Base-by-base conservation (phyloP, 768 basidiomycete genomes). In the Phaeolepiota aurea region DNA sequence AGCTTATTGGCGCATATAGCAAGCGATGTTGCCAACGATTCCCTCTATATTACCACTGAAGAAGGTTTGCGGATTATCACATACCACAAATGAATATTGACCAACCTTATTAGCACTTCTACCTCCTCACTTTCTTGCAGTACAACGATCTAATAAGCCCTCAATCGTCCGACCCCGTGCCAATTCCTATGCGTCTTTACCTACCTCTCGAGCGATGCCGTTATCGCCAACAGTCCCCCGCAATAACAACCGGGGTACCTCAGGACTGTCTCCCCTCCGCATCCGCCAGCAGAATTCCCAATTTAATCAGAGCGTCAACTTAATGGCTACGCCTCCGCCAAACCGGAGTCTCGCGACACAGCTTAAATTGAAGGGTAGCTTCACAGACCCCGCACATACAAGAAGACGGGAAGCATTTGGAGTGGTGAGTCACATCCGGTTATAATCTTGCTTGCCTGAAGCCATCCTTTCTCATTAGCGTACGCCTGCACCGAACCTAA, bases 311-410 rank as follows among this genome's bases (percentile, higher is more conserved):
- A 52, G 62, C 22, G 53, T 57, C 41, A 68, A 62, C 38, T 44
- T 71, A 23, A 58, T 71, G 58, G 73, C 74, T 32, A 86, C 82
- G 32, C 82, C 82, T 42, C 80, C 82, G n/a, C 82, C 73, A 1
- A 82, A 80, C 49, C 65, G 73, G 35, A 61, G 67, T n/a, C 63
- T 74, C 41, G 58, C 66, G 5, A 68, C 58, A 45, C 72, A 75
- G 53, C 67, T 79, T 23, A 78, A 77, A 54, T 59, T 79, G 23
- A 80, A 84, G 49, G 84, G 85, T 38, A 76, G 79, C 50, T 61
- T 78, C 40, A 87, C 85, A 2, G 85, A 86, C 54, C 85, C 85
- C 15, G 74, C 80, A 5, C 74, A 69, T 36, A 61, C 66, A 23
- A 55, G 72, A 32, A 62, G 66, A 46, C 62, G 72, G 28, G 69